Evolutionary conservation across 768 basidiomycete species (phyloP), one percentile per base, ranked within the genome.

Genomic region (Russula sp.): DNA sequence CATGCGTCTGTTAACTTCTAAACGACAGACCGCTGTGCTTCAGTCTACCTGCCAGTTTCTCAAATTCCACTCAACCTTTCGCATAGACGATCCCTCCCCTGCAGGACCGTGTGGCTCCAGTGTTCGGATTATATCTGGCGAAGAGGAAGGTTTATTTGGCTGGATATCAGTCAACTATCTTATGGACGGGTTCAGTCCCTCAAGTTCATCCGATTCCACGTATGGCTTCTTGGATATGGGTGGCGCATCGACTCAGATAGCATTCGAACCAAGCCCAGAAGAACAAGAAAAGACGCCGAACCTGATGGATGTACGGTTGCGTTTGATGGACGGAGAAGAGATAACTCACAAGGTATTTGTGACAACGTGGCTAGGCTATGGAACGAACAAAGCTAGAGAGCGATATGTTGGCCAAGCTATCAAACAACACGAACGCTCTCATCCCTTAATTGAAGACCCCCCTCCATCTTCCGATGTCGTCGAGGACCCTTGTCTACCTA

Each of bases 221-320:
- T 98, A 93, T 69, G 97, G 97, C 6, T 99, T 99, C 73, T 78
- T 99, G 66, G 97, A 99, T 72, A 99, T 98, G 97, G 97, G 97
- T 56, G 96, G 97, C 29, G 97, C 97, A 18, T 98, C 95, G 14
- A 98, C 96, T 8, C 97, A 99, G 73, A 95, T 99, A 64, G 97
- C 97, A 11, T 99, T 98, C 69, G 94, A 98, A 69, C 97, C 97
- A 0, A 81, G 81, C 46, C 66, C 69, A 20, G 72, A 76, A 7
- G 86, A 84, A 60, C 80, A 81, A 61, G 74, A 75, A 46, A 73
- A 77, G 63, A 79, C 81, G 39, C 82, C 84, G 56, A 81, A 86
- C 58, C 78, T 98, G 18, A 82, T 89, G 39, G 85, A 88, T 65
- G 93, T 99, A 48, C 79, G 87, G 39, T 71, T 98, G 59, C 82